Base-by-base conservation (phyloP, 2,329 filamentous ascomycete species). In the Diaporthe citriasiana region DNA sequence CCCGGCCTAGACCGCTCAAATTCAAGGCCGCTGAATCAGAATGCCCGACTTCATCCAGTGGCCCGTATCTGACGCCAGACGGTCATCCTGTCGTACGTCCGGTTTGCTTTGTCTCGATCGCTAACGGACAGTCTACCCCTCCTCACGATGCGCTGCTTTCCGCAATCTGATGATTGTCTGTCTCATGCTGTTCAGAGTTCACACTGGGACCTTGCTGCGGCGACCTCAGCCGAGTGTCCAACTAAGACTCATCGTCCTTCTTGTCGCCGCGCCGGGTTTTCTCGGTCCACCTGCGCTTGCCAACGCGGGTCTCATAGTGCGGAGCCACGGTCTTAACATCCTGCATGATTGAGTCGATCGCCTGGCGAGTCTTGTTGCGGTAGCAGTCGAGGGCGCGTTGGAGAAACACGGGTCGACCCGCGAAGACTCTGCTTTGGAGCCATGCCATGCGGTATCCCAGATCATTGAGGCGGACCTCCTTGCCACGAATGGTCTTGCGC, bases 371-470 rank as follows among this genome's bases (percentile, higher is more conserved):
- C 87, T 97, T 98, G 82, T 95, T 96, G 78, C 96, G 93, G 83
- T 98, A 98, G 76, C 94, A 95, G 83, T 98, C 96, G 83, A 98
- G 86, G 79, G 95, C 95, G 87, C 95, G 92, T 83, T 98, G 96
- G 79, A 98, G 86, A 83, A 98, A 98, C 63, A 98, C 88, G 53
- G 93, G 95, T 78, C 95, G 90, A 17, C 93, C 94, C 1, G 95
- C 93, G 85, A 98, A 98, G 15, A 96, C 94, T 79, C 96, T 89
- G 82, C 95, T 97, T 85, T 98, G 96, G 71, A 95, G 92, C 96
- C 97, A 99, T 65, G 94, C 95, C 94, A 99, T 97, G 60, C 96
- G 91, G 82, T 97, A 97, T 3, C 95, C 96, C 59, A 98, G 86
- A 80, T 98, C 95, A 81, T 98, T 98, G 76, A 98, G 86, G 65